Percentiles rank a stretch among this genome's conserved stretches.
Conservation (phyloP, 2,329 filamentous ascomycete genomes). For the Whalleya microplaca region DNA sequence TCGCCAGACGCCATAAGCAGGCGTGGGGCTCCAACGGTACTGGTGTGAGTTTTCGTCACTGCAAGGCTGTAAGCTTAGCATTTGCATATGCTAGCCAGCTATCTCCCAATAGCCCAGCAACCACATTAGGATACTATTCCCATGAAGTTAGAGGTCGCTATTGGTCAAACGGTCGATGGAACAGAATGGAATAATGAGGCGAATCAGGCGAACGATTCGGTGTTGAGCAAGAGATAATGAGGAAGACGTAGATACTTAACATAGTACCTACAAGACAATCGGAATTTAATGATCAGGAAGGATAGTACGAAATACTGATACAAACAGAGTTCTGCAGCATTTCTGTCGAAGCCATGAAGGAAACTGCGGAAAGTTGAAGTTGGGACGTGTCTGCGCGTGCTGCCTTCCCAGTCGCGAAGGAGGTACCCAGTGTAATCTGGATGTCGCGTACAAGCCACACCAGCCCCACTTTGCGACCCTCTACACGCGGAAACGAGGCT, state of each 20-base stretch:
- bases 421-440: background rate
- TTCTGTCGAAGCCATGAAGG: too few species aligned
- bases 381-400: too few species aligned
- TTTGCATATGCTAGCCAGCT: background rate
- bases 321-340: too few species aligned
- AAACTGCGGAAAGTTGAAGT: too few species aligned
- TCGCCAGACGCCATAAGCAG: slow-evolving; percentile 30
- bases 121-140: background rate
- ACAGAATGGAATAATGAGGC: too few species aligned
- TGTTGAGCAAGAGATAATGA: too few species aligned
- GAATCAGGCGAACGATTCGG: too few species aligned
- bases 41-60: slow-evolving; percentile 32
- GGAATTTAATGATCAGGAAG: too few species aligned
- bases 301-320: too few species aligned
- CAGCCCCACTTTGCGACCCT: slow-evolving; percentile 13
- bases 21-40: slow-evolving; percentile 33
- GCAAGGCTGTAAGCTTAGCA: slow-evolving; percentile 21
- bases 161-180: background rate
- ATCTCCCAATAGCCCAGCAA: background rate
- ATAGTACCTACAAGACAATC: too few species aligned
- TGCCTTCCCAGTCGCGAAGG: too few species aligned
- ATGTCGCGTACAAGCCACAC: background rate
- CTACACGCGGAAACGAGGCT: slow-evolving; percentile 19
- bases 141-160: background rate
- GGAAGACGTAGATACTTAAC: too few species aligned